Evolutionary conservation across 768 basidiomycete genomes (phyloP).

Genomic region (Naganishia vishniacii): DNA sequence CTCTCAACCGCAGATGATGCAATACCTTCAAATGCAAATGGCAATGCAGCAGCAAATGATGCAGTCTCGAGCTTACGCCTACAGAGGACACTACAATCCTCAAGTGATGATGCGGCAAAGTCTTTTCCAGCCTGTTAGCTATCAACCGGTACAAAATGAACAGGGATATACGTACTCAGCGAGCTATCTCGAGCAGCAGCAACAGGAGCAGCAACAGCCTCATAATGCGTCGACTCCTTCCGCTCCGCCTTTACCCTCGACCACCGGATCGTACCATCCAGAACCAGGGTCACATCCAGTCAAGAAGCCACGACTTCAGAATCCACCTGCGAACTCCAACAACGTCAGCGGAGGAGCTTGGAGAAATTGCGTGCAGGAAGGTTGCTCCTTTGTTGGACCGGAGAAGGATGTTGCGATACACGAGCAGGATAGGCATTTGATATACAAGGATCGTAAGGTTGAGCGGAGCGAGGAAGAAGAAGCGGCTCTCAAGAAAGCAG

Average conservation of each 20-base stretch:
- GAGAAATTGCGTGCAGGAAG: slow-evolving; percentile 43
- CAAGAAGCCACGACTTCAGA: slow-evolving; percentile 1
- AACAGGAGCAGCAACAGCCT: slow-evolving; percentile 6
- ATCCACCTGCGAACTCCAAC: slow-evolving; percentile 15
- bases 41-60: slow-evolving; percentile 10
- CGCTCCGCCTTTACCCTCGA: not conserved
- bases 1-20: slow-evolving; percentile 13
- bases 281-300: not conserved
- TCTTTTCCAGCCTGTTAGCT: slow-evolving; percentile 19
- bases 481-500: slow-evolving; percentile 12
- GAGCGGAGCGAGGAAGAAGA: slow-evolving; percentile 36
- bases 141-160: slow-evolving; percentile 17
- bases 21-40: slow-evolving; percentile 15
- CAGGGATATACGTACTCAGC: slow-evolving; percentile 27
- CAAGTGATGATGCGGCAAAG: slow-evolving; percentile 15
- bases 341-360: slow-evolving; percentile 29
- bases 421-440: slow-evolving; percentile 49
- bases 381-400: slow-evolving; percentile 45
- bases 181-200: slow-evolving; percentile 21
- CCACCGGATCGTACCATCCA: not conserved
- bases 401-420: slow-evolving; percentile 45
- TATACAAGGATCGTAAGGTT: slow-evolving; percentile 44
- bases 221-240: not conserved
- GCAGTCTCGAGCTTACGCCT: slow-evolving; percentile 14
- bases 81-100: slow-evolving; percentile 20